Evolutionary conservation across 2,329 filamentous ascomycete genomes (phyloP).

Genomic region (Harringtonia aguacate): DNA sequence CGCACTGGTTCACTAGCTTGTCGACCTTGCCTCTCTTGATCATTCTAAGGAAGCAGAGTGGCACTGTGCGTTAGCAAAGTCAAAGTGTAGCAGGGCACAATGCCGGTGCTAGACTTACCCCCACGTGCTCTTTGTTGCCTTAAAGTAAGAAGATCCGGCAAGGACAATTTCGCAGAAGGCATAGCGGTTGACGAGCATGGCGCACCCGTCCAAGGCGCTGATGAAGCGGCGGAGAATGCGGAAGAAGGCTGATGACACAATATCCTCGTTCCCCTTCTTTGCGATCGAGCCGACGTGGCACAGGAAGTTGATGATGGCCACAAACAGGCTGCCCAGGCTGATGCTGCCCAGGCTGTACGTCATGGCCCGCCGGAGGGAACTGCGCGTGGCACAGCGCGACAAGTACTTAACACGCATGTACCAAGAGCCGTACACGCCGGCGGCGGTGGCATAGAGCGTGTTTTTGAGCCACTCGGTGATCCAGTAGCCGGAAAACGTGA

Average conservation of each 20-base stretch:
- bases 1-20: constrained; percentile 78
- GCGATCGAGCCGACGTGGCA: constrained; percentile 76
- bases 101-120: constrained; percentile 27
- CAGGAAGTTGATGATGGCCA: constrained; percentile 78
- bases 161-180: constrained; percentile 88
- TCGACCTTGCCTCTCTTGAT: constrained; percentile 89
- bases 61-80: not conserved
- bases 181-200: constrained; percentile 83
- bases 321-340: constrained; percentile 71
- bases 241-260: constrained; percentile 54
- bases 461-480: constrained; percentile 91
- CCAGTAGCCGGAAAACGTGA: constrained; percentile 92
- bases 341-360: constrained; percentile 93
- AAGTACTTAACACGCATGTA: constrained; percentile 68
- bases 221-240: constrained; percentile 72
- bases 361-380: constrained; percentile 69
- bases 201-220: constrained; percentile 69
- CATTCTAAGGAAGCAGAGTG: constrained; percentile 43
- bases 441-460: constrained; percentile 77
- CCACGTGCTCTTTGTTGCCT: constrained; percentile 84
- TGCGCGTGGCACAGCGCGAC: constrained; percentile 68
- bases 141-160: constrained; percentile 81
- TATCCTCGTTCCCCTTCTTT: constrained; percentile 56
- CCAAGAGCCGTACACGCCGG: constrained; percentile 86
- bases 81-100: not conserved